A percentile compares a stretch with the other conserved stretches of the same genome.
These are phyloP conservation scores for Trypanosoma platydactyli DNA, from an alignment of 208 protist genomes.

Conservation along the genomic window DNA sequence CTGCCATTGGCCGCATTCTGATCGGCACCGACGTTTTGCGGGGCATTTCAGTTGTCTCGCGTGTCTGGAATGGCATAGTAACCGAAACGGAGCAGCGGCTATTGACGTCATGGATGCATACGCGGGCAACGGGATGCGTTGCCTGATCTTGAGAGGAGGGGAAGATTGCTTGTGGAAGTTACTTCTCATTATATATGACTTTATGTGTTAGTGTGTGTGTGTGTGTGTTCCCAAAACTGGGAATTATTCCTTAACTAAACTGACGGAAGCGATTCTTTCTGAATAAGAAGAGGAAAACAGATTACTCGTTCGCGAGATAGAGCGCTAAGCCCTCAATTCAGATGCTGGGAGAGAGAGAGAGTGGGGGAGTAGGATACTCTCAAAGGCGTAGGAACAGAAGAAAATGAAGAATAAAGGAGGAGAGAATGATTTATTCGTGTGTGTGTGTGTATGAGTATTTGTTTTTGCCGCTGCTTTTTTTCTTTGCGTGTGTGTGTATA, in stretches of 20 bases:
- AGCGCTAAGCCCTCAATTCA: not conserved
- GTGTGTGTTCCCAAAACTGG: not conserved
- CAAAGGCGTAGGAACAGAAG: conserved; percentile 3
- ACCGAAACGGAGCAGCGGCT: conserved; percentile 48
- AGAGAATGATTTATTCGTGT: conserved; percentile 6
- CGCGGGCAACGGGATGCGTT: conserved; percentile 21
- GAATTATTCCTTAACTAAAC: too few relatives aligned
- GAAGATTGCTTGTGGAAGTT: not conserved
- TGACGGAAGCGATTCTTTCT: not conserved
- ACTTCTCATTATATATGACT: not conserved
- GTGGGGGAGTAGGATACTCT: not conserved
- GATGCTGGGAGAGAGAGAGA: not conserved
- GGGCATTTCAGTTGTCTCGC: conserved; percentile 27
- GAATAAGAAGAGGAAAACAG: not conserved
- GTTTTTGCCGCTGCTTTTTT: too few relatives aligned
- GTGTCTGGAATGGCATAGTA: conserved; percentile 52
- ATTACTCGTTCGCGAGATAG: not conserved
- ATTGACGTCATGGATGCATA: conserved; percentile 50
- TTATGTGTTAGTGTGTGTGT: conserved; percentile 1
- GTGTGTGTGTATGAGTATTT: too few relatives aligned
- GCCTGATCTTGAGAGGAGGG: not conserved
- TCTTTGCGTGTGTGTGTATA: too few relatives aligned
- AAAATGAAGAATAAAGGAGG: not conserved
- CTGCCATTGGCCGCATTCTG: conserved; percentile 57
- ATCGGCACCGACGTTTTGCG: conserved; percentile 31